Evolutionary conservation across 768 basidiomycete genomes (phyloP), one percentile per base, ranked within the genome.

Genomic region (Phaffia tasmanica): DNA sequence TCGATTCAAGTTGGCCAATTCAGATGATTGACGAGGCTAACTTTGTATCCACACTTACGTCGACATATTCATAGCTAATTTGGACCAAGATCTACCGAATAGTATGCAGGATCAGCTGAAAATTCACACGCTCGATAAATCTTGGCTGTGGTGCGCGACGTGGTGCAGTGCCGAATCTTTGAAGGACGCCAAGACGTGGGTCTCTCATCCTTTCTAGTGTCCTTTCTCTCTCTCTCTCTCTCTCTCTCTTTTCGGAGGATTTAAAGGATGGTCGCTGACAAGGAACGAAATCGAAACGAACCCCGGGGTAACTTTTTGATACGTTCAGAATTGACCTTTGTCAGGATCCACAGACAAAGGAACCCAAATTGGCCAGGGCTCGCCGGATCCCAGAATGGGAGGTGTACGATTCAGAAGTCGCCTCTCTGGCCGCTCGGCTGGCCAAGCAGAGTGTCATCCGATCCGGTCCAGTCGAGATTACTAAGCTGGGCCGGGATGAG

Each of bases 141-240:
- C 91, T 72, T 99, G 95, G 95, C 78, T 98, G 71, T 99, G 95
- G 94, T 98, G 94, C 75, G 94, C 98, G 80, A 98, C 94, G 0
- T 98, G 95, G 95, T 99, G 95, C 84, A 83, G 68, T 54, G 75
- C 77, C 55, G 78, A 78, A 61, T 72, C 71, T 27, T 70, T 79
- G 2, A 69, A 71, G 14, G 70, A 72, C 19, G 79, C 79, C 15
- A 79, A 79, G 71, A 79, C 78, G 21, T 76, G 57, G 69, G 75
- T 73, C 7, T 57, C 27, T 23, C 56, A 8, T 57, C 27, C 18
- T 23, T 32, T 27, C 9, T 9, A 32, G 7, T 29, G 19, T 29
- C 2, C 6, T 57, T 27, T 29, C n/a, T 56, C 9, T 56, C n/a
- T 23, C 27, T 3, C 49, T 51, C 11, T 62, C n/a, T n/a, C n/a